Evolutionary conservation across 1,284 basidiomycete species (phyloP), one percentile per base, ranked within the genome.

Genomic region (Caloboletus firmus): DNA sequence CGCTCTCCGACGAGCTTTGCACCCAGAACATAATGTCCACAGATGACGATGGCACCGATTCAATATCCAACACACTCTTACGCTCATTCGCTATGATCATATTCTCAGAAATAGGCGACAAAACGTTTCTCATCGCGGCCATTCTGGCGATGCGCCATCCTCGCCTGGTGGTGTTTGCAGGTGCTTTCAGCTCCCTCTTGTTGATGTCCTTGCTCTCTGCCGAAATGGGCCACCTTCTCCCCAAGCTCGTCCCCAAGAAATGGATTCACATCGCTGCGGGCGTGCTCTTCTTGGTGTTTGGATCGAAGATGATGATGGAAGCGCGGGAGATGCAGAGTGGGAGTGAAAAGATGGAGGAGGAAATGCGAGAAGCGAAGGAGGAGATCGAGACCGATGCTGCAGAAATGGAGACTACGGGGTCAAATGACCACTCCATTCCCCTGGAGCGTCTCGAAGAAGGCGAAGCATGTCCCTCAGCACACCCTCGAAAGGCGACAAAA

Each of bases 131-230:
- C 56, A 98, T 98, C 45, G 83, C 96, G 22, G 97, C 96, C 54
- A 95, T 99, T 63, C 88, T 99, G 62, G 93, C 96, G 10, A 96
- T 97, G 85, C 88, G 95, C 3, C 94, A 98, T 68, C 85, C 93
- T 0, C 86, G 94, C 13, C 66, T 88, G 43, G 76, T 88, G 52
- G 95, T 99, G 51, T 98, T 98, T 69, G 78, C 81, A 1, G 96
- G 96, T 45, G 95, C 95, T 2, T 91, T 98, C 64, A 80, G 83
- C 24, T 93, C 93, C 2, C 81, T 99, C 39, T 81, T 91, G 44
- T 75, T 98, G 73, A 99, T 99, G 96, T 93, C 91, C 48, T 78
- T 93, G 39, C 83, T 97, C 51, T 93, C 91, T 28, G 92, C 95
- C 10, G 87, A 84, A 18, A 81, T 97, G 76, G 95, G 95, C 1